A percentile compares a stretch with the other conserved stretches of the same genome.
Evolutionary conservation across 106 monocot genomes (phyloP).

Genomic region (Xerophyta viscosa): DNA sequence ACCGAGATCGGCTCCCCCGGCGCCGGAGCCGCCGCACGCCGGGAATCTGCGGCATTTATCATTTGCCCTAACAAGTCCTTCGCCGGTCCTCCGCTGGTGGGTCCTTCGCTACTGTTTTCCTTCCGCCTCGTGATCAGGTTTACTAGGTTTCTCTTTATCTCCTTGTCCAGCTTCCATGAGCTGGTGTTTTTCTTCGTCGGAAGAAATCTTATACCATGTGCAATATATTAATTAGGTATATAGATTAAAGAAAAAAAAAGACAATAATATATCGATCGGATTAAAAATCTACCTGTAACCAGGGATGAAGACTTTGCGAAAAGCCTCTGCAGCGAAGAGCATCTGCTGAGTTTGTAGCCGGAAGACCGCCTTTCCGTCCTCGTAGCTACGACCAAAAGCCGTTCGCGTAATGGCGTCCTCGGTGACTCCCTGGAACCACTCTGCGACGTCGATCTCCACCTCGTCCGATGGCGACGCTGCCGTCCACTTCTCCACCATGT

Average conservation of each 20-base stretch:
- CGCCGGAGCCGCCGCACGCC: neutral
- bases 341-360: conserved; percentile 71
- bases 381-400: conserved; percentile 61
- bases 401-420: conserved; percentile 57
- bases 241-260: too few relatives aligned
- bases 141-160: conserved; percentile 40
- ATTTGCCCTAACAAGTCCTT: conserved; percentile 68
- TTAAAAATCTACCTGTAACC: conserved; percentile 16
- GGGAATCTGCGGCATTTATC: conserved; percentile 30
- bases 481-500: conserved; percentile 51
- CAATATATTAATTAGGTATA: neutral
- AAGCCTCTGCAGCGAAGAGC: conserved; percentile 81
- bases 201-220: conserved; percentile 32
- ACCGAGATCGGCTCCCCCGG: conserved; percentile 8
- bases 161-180: conserved; percentile 63
- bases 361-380: conserved; percentile 60
- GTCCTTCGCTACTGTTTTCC: conserved; percentile 5
- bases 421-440: conserved; percentile 56
- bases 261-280: neutral
- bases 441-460: conserved; percentile 67
- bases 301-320: conserved; percentile 52
- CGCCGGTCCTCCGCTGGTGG: conserved; percentile 1
- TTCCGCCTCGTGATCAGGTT: conserved; percentile 36
- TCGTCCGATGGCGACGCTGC: conserved; percentile 27
- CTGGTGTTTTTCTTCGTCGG: conserved; percentile 57